These are phyloP conservation scores for Saccharum hybrid DNA, from an alignment of 202 grass and related monocot species.

Conservation along the genomic window DNA sequence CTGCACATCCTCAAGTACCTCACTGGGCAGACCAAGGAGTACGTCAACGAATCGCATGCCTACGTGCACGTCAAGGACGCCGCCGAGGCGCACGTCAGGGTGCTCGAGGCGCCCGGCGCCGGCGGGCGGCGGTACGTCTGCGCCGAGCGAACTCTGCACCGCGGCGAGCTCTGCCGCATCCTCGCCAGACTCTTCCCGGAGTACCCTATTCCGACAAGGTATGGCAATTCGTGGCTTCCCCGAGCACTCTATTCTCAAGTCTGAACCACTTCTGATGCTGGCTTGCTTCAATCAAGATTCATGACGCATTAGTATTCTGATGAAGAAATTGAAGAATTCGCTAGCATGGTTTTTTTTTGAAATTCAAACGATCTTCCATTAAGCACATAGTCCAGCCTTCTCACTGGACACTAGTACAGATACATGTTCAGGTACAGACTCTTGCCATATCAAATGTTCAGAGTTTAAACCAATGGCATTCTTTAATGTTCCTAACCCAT, in stretches of 20 bases:
- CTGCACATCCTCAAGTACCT: constrained; percentile 84
- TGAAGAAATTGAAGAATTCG: background rate
- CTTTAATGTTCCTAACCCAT: too few relatives aligned
- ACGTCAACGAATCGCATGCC: constrained; percentile 72
- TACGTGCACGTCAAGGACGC: constrained; percentile 91
- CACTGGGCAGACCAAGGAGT: constrained; percentile 62
- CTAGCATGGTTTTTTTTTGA: too few relatives aligned
- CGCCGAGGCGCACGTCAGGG: constrained; percentile 73
- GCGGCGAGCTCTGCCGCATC: constrained; percentile 74
- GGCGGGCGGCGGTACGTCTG: constrained; percentile 67
- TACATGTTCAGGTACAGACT: too few relatives aligned
- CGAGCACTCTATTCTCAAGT: background rate
- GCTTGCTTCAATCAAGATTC: background rate
- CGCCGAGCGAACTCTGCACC: constrained; percentile 73
- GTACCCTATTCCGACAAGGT: constrained; percentile 79
- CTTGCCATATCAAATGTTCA: too few relatives aligned
- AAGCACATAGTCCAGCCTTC: too few relatives aligned
- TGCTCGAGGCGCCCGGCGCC: constrained; percentile 54
- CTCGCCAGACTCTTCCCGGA: constrained; percentile 72
- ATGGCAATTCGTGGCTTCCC: background rate
- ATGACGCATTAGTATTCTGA: background rate
- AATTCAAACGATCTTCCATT: too few relatives aligned
- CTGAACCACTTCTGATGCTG: background rate
- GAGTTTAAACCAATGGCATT: too few relatives aligned
- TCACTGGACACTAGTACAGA: too few relatives aligned